phyloP scores from a whole-genome alignment of 371 early-diverging fungal species.

The Chytridium lagenaria region DNA sequence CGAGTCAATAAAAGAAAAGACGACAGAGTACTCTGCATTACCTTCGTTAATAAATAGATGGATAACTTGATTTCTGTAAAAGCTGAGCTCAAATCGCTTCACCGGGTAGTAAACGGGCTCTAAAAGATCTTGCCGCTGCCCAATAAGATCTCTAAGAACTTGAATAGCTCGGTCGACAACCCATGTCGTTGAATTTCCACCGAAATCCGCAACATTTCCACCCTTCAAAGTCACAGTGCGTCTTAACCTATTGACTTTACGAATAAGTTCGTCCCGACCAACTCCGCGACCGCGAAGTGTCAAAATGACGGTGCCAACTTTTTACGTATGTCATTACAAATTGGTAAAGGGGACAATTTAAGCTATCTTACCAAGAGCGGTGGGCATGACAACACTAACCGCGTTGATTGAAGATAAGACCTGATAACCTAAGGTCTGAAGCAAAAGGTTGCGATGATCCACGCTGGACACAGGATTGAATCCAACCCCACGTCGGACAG shows the following conservation, averaged over 20 bases:
- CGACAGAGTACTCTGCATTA: not conserved
- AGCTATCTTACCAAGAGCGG: conserved; percentile 64
- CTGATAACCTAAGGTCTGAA: conserved; percentile 51
- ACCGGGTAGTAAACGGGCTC: conserved; percentile 88
- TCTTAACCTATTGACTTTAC: conserved; percentile 82
- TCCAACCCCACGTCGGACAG: conserved; percentile 37
- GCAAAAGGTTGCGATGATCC: conserved; percentile 39
- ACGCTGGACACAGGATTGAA: conserved; percentile 32
- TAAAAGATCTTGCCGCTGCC: conserved; percentile 75
- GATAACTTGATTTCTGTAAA: conserved; percentile 87
- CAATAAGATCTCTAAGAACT: conserved; percentile 80
- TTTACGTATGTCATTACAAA: not conserved
- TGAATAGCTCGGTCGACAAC: conserved; percentile 61
- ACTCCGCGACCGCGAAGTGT: conserved; percentile 87
- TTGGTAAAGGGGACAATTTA: not conserved
- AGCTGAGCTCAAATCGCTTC: conserved; percentile 85
- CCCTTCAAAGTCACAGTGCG: conserved; percentile 72
- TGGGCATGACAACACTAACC: conserved; percentile 80
- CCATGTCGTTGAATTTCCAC: conserved; percentile 60
- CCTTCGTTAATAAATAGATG: conserved; percentile 82
- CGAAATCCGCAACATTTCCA: conserved; percentile 84
- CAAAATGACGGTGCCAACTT: conserved; percentile 77
- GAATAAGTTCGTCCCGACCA: conserved; percentile 80
- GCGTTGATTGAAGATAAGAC: conserved; percentile 51
- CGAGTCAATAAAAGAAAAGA: not conserved